A percentile compares a stretch with the other conserved stretches of the same genome.
These are phyloP conservation scores for Ustilago sp. DNA, from an alignment of 1,284 basidiomycete genomes.

Conservation along the genomic window DNA sequence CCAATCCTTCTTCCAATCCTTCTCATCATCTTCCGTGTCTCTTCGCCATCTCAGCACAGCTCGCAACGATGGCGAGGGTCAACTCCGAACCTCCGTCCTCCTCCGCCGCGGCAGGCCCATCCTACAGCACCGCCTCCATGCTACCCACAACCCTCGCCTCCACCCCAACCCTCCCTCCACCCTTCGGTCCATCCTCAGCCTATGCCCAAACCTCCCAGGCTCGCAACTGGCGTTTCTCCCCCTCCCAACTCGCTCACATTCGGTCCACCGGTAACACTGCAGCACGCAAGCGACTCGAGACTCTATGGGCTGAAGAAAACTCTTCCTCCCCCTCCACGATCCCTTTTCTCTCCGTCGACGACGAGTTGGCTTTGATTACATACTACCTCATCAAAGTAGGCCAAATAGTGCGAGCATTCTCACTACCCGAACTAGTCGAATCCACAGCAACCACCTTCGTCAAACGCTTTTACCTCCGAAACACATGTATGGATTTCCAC, in stretches of 20 bases:
- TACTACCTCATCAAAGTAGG: constrained; percentile 89
- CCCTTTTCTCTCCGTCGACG: constrained; percentile 81
- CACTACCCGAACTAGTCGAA: constrained; percentile 90
- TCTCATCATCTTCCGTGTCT: neutral
- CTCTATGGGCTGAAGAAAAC: constrained; percentile 41
- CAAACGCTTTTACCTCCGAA: constrained; percentile 96
- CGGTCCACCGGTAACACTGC: constrained; percentile 31
- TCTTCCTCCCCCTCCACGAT: constrained; percentile 57
- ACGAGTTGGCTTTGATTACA: constrained; percentile 88
- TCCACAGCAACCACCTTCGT: constrained; percentile 91
- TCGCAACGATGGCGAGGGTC: constrained; percentile 12
- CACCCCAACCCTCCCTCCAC: constrained; percentile 37
- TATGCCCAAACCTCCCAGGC: constrained; percentile 63
- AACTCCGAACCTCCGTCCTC: neutral
- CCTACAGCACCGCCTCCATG: constrained; percentile 30
- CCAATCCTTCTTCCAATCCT: neutral
- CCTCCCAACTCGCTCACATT: constrained; percentile 18
- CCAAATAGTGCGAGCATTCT: constrained; percentile 84
- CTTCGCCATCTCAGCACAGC: neutral
- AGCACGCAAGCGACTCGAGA: constrained; percentile 21
- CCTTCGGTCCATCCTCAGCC: constrained; percentile 42
- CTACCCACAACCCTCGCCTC: constrained; percentile 30
- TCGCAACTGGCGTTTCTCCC: constrained; percentile 62
- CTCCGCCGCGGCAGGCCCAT: neutral
- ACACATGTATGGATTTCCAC: constrained; percentile 99